Evolutionary conservation across 192 early-diverging fungal species (phyloP).

Genomic region (Tieghemiomyces parasiticus): DNA sequence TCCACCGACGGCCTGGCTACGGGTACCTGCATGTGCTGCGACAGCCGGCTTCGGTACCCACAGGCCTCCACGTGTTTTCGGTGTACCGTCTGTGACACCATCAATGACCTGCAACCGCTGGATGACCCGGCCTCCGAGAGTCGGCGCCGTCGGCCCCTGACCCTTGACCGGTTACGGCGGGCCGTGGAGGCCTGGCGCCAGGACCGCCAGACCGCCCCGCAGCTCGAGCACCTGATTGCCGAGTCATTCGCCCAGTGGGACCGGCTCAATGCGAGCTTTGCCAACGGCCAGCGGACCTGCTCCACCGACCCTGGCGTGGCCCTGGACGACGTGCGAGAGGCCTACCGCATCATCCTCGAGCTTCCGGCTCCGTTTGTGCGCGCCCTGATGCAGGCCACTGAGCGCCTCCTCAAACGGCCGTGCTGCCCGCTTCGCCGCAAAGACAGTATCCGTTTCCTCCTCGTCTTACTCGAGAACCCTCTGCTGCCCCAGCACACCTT

Average conservation of each 20-base stretch:
- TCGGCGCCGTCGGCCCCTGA: slow-evolving; percentile 22
- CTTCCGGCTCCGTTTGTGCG: slow-evolving; percentile 47
- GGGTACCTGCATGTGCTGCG: slow-evolving; percentile 51
- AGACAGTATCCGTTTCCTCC: slow-evolving; percentile 63
- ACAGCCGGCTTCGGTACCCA: slow-evolving; percentile 62
- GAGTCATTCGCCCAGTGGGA: slow-evolving; percentile 42
- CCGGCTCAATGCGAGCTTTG: slow-evolving; percentile 43
- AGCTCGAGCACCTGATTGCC: slow-evolving; percentile 25
- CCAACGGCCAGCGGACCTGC: slow-evolving; percentile 28
- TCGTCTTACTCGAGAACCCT: slow-evolving; percentile 83
- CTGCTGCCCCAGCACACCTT: slow-evolving; percentile 59
- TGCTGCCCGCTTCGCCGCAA: slow-evolving; percentile 19
- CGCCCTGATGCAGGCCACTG: slow-evolving; percentile 61
- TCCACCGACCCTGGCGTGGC: slow-evolving; percentile 41
- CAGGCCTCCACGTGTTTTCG: slow-evolving; percentile 56
- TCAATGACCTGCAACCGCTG: slow-evolving; percentile 44
- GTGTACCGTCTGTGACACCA: slow-evolving; percentile 83
- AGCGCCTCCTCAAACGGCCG: slow-evolving; percentile 51
- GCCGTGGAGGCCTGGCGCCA: slow-evolving; percentile 21
- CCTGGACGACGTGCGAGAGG: slow-evolving; percentile 42
- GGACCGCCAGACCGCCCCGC: slow-evolving; percentile 16
- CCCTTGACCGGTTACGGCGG: slow-evolving; percentile 23
- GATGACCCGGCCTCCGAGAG: slow-evolving; percentile 15
- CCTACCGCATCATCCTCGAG: slow-evolving; percentile 41
- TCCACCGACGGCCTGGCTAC: too few relatives aligned